A percentile compares a stretch with the other conserved stretches of the same genome.
Conservation (phyloP, 768 basidiomycete species). For the Pulveroboletus sp. region DNA sequence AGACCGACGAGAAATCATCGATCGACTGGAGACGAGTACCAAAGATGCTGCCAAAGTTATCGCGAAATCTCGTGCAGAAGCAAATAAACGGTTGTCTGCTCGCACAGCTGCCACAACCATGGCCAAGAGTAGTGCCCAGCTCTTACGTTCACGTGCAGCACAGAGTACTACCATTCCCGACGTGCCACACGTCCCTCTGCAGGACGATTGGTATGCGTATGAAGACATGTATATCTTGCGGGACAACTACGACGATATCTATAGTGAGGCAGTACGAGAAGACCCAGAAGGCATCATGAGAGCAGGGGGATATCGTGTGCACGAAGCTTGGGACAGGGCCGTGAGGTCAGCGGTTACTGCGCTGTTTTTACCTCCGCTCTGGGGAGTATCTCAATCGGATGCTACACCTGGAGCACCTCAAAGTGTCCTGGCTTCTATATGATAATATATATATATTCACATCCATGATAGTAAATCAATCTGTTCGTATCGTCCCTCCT, state of each 20-base stretch:
- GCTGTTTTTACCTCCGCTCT: conserved; percentile 55
- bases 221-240: conserved; percentile 59
- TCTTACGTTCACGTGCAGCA: conserved; percentile 59
- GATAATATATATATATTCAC: conserved; percentile 7
- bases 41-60: conserved; percentile 67
- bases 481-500: neutral
- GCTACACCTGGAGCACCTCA: conserved; percentile 24
- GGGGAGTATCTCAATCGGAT: conserved; percentile 22
- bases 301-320: conserved; percentile 75
- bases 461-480: neutral
- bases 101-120: conserved; percentile 42
- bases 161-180: conserved; percentile 68
- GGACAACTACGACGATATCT: conserved; percentile 64
- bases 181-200: conserved; percentile 72
- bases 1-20: conserved; percentile 68
- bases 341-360: conserved; percentile 69
- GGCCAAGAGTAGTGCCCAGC: conserved; percentile 42
- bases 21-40: conserved; percentile 73
- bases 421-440: conserved; percentile 43
- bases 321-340: conserved; percentile 85
- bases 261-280: conserved; percentile 70
- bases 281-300: conserved; percentile 77
- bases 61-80: conserved; percentile 62
- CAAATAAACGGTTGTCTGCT: conserved; percentile 55
- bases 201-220: conserved; percentile 73